Conservation (phyloP, 2,329 filamentous ascomycete species). For the Boeremia lycopersici region DNA sequence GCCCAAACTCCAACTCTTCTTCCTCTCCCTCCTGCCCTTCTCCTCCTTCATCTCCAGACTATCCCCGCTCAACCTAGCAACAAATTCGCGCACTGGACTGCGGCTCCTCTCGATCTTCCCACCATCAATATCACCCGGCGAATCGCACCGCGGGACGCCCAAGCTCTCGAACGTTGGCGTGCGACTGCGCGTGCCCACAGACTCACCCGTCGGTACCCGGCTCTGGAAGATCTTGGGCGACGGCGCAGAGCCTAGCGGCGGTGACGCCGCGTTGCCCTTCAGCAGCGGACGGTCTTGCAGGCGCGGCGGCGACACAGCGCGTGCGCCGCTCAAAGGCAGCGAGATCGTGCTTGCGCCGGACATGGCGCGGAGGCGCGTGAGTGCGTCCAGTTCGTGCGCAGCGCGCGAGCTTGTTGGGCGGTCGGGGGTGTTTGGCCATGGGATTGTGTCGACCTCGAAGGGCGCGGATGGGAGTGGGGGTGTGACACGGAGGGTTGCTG, state of each 20-base stretch:
- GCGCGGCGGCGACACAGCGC: constrained; percentile 8
- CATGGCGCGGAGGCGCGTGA: constrained; percentile 8
- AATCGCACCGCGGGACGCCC: constrained; percentile 4
- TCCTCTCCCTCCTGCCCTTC: constrained; percentile 25
- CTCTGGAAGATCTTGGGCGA: neutral
- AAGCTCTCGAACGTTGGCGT: constrained; percentile 15
- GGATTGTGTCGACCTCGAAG: constrained; percentile 16
- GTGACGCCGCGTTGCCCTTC: neutral
- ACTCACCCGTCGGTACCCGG: neutral
- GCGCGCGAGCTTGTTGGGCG: constrained; percentile 11
- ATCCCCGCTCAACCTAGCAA: constrained; percentile 24
- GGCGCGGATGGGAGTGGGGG: constrained; percentile 5
- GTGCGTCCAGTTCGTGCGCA: neutral
- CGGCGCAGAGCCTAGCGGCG: neutral
- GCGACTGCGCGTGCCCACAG: neutral
- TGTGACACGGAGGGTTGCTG: constrained; percentile 5
- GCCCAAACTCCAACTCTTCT: constrained; percentile 40
- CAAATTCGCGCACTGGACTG: constrained; percentile 10
- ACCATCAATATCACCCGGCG: neutral
- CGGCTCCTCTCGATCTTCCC: constrained; percentile 1
- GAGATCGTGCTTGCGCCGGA: constrained; percentile 24
- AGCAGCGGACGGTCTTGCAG: constrained; percentile 11
- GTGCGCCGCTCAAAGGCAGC: constrained; percentile 32
- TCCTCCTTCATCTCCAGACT: constrained; percentile 12
- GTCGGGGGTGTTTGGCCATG: constrained; percentile 21